phyloP scores from a whole-genome alignment of 768 basidiomycete species.

The Steccherinum ochraceum region DNA sequence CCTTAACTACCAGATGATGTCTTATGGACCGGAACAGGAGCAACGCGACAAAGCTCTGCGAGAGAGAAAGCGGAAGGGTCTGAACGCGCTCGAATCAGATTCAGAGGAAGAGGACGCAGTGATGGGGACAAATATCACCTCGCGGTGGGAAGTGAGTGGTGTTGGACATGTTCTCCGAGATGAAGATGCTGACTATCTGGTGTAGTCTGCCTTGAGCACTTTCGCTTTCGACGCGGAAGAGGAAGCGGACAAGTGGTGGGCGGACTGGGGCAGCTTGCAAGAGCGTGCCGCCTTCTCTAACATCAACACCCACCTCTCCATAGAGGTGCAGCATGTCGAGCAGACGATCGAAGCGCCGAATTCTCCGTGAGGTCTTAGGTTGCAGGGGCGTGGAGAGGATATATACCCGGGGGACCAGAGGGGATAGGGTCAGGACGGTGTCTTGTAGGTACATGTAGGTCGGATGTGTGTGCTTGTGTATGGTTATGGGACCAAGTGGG shows the following conservation, averaged over 20 bases:
- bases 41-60: conserved; percentile 8
- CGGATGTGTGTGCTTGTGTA: too few species aligned
- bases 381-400: too few species aligned
- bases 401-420: too few species aligned
- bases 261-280: conserved; percentile 21
- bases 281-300: conserved; percentile 15
- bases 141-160: conserved; percentile 6
- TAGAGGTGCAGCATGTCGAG: not conserved
- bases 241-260: conserved; percentile 24
- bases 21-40: conserved; percentile 12
- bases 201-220: conserved; percentile 5
- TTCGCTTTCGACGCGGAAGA: conserved; percentile 25
- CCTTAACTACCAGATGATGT: conserved; percentile 16
- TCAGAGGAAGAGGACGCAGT: not conserved
- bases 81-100: conserved; percentile 7
- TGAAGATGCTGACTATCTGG: not conserved
- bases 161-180: not conserved
- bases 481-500: too few species aligned
- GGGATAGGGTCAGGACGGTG: too few species aligned
- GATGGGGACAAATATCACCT: not conserved
- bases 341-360: too few species aligned
- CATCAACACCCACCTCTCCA: not conserved
- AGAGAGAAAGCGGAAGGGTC: conserved; percentile 5
- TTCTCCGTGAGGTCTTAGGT: not conserved
- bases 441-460: too few species aligned